Base-by-base conservation (phyloP, 2,329 filamentous ascomycete species). In the Lasiodiplodia citricola region DNA sequence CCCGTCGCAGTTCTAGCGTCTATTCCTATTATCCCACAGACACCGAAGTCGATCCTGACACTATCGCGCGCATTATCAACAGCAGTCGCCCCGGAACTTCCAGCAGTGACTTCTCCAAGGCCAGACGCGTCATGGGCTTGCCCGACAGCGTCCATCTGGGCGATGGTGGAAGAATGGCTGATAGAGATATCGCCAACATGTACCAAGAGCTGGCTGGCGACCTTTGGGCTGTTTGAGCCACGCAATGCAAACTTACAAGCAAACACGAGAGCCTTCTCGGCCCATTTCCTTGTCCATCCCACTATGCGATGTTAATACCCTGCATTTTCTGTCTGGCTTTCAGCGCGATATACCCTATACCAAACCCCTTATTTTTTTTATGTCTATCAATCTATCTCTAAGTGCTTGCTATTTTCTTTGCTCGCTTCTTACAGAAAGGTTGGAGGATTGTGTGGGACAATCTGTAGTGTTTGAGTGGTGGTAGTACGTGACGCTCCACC, bases 291-390 rank as follows among this genome's bases (percentile, higher is more conserved):
- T 25, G 8, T 31, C 4, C 38, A 18, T 14, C 5, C 3, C 28
- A 37, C 41, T 35, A 11, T 41, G 11, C n/a, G n/a, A 21, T 52
- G 31, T 21, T 52, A 11, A 21, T 63, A 8, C 16, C 4, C 13
- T 52, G 14, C 25, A 4, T 25, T 14, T 50, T 11, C 31, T 63
- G 44, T 31, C 14, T 64, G 35, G 16, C 10, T 37, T 64, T 38
- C 31, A 28, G 60, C 41, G 60, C 60, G 31, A 64, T 64, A 64
- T 64, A 64, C 60, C 60, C 60, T 64, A 52, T 64, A 64, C 60
- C 60, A 23, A 31, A 16, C 58, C 18, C 21, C 18, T 52, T 52
- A 18, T 16, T 50, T 25, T 31, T 35, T 47, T 50, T 21, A 11
- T 60, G 21, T 47, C 14, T 21, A 47, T 41, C n/a, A 35, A 31